phyloP scores from a whole-genome alignment of 2,329 filamentous ascomycete species.

The Paecilomyces sp. region DNA sequence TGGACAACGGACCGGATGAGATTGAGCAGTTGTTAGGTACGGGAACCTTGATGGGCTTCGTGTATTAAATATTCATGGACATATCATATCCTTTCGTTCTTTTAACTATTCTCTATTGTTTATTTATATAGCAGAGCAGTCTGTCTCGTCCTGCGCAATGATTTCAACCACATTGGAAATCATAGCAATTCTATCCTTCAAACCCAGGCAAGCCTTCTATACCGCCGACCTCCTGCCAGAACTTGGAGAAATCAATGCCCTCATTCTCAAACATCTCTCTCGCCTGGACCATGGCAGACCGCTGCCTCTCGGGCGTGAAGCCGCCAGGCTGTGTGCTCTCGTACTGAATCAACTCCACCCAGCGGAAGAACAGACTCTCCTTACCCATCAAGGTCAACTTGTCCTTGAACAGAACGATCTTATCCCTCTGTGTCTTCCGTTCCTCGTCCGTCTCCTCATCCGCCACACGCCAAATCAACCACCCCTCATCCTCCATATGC shows the following conservation, averaged over 20 bases:
- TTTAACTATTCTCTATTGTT: neutral
- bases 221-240: conserved; percentile 66
- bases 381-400: conserved; percentile 69
- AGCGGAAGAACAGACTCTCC: conserved; percentile 82
- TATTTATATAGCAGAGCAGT: neutral
- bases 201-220: conserved; percentile 50
- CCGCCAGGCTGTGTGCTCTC: conserved; percentile 73
- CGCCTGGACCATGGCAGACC: conserved; percentile 64
- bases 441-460: conserved; percentile 33
- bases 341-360: conserved; percentile 88
- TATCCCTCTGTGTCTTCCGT: conserved; percentile 40
- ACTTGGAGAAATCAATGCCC: conserved; percentile 72
- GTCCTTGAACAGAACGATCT: conserved; percentile 75
- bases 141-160: neutral
- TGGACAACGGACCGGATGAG: neutral
- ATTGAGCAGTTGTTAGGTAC: neutral
- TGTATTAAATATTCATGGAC: neutral
- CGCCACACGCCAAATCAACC: conserved; percentile 63
- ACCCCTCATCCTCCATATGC: conserved; percentile 60
- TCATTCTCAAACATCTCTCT: conserved; percentile 67
- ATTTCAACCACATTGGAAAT: neutral
- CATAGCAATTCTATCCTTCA: conserved; percentile 17
- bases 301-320: conserved; percentile 68
- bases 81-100: neutral
- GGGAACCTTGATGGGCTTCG: neutral